These are phyloP conservation scores for Marsdenia floribunda DNA, from an alignment of 257 asterid species.

Conservation along the genomic window DNA sequence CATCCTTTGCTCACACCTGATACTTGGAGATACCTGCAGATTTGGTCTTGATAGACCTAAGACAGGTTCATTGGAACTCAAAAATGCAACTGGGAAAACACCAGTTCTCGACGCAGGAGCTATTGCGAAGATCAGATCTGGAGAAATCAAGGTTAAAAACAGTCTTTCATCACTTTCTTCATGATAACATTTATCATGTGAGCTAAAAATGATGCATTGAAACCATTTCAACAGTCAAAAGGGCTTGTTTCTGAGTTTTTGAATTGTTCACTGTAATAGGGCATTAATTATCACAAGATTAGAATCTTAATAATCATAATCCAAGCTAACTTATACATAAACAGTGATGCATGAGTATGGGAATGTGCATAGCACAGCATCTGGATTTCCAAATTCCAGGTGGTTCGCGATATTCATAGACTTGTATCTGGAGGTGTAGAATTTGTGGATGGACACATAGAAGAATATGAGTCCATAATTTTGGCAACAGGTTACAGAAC, in stretches of 20 bases:
- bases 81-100: conserved; percentile 26
- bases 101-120: conserved; percentile 33
- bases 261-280: too few relatives aligned
- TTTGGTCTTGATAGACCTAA: conserved; percentile 22
- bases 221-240: neutral
- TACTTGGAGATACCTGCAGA: conserved; percentile 24
- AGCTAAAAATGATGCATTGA: neutral
- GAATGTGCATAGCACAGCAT: neutral
- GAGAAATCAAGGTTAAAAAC: conserved; percentile 19
- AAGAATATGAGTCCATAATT: conserved; percentile 10
- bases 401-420: conserved; percentile 2
- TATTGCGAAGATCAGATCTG: conserved; percentile 25
- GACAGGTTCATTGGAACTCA: conserved; percentile 27
- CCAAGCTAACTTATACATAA: neutral
- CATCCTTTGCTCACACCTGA: conserved; percentile 20
- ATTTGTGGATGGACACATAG: conserved; percentile 2
- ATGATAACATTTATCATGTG: neutral
- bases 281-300: neutral
- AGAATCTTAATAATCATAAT: neutral
- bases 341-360: neutral
- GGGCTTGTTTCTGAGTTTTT: neutral
- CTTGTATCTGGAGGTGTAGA: neutral
- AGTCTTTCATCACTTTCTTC: neutral
- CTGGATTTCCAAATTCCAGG: conserved; percentile 1
- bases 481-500: conserved; percentile 3